phyloP scores from a whole-genome alignment of 2,329 filamentous ascomycete species.

The Diaporthe sp. region DNA sequence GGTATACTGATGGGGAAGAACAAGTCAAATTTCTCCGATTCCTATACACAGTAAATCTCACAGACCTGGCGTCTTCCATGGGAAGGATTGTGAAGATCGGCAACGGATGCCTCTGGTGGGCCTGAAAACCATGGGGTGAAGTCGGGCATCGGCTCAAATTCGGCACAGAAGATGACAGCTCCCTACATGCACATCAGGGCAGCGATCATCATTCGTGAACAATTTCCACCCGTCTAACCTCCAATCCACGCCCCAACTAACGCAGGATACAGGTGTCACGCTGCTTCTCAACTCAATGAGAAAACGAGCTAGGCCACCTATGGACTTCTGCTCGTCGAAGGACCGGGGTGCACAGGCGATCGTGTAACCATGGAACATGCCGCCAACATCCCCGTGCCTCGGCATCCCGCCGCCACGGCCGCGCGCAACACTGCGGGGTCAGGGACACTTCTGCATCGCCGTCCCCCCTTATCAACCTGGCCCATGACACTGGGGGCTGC shows the following conservation, averaged over 20 bases:
- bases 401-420: neutral
- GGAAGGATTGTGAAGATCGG: neutral
- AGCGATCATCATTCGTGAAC: too few relatives aligned
- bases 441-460: neutral
- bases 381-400: conserved; percentile 8
- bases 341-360: too few relatives aligned
- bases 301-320: neutral
- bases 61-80: neutral
- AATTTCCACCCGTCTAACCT: neutral
- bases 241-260: neutral
- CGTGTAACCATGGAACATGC: conserved; percentile 1
- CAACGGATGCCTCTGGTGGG: neutral
- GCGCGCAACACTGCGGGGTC: conserved; percentile 29
- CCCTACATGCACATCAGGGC: neutral
- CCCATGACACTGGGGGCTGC: neutral
- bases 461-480: neutral
- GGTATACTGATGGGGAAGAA: too few relatives aligned
- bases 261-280: neutral
- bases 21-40: too few relatives aligned
- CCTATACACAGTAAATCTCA: neutral
- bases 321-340: neutral
- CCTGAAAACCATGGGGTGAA: neutral
- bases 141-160: conserved; percentile 7
- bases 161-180: neutral
- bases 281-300: neutral